Evolutionary conservation across 1,284 basidiomycete species (phyloP).

Genomic region (Sporisorium graminicola): DNA sequence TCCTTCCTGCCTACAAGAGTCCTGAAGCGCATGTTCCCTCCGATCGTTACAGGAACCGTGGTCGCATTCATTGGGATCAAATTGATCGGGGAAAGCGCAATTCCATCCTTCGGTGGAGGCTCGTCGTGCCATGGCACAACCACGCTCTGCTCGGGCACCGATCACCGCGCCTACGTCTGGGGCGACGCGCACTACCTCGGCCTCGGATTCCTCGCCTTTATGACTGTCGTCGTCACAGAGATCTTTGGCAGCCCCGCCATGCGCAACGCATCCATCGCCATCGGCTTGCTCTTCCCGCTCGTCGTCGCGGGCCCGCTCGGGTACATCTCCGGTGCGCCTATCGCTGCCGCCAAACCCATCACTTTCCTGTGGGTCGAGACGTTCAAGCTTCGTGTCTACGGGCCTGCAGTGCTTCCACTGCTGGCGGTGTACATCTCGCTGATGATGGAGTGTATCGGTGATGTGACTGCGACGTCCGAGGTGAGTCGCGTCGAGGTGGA

Average conservation of each 20-base stretch:
- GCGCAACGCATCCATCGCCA: slow-evolving; percentile 74
- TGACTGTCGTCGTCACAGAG: slow-evolving; percentile 79
- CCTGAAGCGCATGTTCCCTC: slow-evolving; percentile 81
- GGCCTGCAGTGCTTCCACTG: slow-evolving; percentile 85
- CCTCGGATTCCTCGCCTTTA: slow-evolving; percentile 84
- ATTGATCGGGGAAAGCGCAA: slow-evolving; percentile 80
- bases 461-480: slow-evolving; percentile 86
- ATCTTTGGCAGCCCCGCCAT: slow-evolving; percentile 82
- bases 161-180: slow-evolving; percentile 76
- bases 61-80: slow-evolving; percentile 76
- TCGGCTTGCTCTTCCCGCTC: slow-evolving; percentile 64
- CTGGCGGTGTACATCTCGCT: slow-evolving; percentile 78
- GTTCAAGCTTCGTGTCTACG: slow-evolving; percentile 83
- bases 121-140: slow-evolving; percentile 74
- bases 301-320: slow-evolving; percentile 56
- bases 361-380: slow-evolving; percentile 76
- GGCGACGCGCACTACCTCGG: slow-evolving; percentile 85
- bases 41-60: slow-evolving; percentile 77
- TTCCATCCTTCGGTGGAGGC: slow-evolving; percentile 84
- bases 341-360: slow-evolving; percentile 51
- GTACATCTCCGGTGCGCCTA: slow-evolving; percentile 51
- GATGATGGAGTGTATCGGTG: slow-evolving; percentile 86
- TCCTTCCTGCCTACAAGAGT: slow-evolving; percentile 77
- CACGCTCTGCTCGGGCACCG: slow-evolving; percentile 73
- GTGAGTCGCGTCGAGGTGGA: slow-evolving; percentile 76